These are phyloP conservation scores for Cymbidium sinense DNA, from an alignment of 106 monocot species.

Conservation along the genomic window DNA sequence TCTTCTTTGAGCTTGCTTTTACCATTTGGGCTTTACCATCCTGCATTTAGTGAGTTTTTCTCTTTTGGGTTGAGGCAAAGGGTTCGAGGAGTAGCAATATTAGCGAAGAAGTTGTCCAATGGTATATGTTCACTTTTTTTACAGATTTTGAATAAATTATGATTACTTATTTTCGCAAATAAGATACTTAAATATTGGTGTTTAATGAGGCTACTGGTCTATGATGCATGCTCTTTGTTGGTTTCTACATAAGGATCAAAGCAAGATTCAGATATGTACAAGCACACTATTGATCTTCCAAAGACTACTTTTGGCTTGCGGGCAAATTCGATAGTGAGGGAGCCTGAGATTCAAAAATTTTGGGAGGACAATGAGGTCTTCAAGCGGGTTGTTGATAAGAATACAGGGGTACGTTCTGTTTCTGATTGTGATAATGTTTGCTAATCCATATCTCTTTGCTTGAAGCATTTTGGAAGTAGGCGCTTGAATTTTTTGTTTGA, in stretches of 20 bases:
- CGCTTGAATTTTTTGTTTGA: constrained; percentile 6
- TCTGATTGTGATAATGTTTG: background rate
- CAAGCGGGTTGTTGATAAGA: constrained; percentile 57
- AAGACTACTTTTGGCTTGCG: constrained; percentile 89
- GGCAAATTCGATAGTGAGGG: constrained; percentile 71
- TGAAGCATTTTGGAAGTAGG: background rate
- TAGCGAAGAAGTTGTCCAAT: constrained; percentile 67
- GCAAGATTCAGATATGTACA: constrained; percentile 75
- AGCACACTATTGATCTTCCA: constrained; percentile 88
- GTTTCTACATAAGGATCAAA: constrained; percentile 32
- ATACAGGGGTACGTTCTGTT: constrained; percentile 58
- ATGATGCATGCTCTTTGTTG: background rate
- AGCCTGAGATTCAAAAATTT: constrained; percentile 89
- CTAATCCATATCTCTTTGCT: background rate
- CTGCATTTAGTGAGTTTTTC: constrained; percentile 13
- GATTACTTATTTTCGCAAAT: background rate
- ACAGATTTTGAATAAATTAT: background rate
- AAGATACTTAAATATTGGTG: background rate
- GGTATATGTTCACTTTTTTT: constrained; percentile 26
- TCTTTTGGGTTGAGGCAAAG: constrained; percentile 44
- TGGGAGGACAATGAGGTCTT: constrained; percentile 92
- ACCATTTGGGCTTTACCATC: constrained; percentile 14
- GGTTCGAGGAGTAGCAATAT: constrained; percentile 71
- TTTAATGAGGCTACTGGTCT: background rate
- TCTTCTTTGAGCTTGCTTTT: constrained; percentile 12